Evolutionary conservation across 179 eudicot species (phyloP), one percentile per base, ranked within the genome.

Genomic region (Nepenthes alata): DNA sequence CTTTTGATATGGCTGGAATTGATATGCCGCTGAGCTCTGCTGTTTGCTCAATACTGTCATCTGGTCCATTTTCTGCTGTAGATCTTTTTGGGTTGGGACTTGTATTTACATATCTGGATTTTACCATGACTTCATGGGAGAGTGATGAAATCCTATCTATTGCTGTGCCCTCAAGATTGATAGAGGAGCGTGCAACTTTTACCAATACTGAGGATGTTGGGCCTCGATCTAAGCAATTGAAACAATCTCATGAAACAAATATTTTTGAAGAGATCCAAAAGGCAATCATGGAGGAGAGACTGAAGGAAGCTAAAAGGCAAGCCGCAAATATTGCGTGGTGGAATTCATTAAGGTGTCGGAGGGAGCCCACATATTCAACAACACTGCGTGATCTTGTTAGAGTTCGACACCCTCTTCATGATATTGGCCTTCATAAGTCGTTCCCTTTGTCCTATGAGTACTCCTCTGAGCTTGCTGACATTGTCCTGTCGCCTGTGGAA

Each of bases 91-190:
- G 77, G 44, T 72, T 91, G 61, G 97, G 97, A 53, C 75, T 94
- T 65, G 41, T 82, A 44, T 94, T 94, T 66, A 90, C 97, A 35
- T 82, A 83, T 74, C 75, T 84, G 60, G 99, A 94, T 69, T 85
- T 82, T 69, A 64, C 72, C 56, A 90, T 91, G 99, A 74, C 84
- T 67, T 90, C 97, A 47, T 94, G 99, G 99, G 99, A 94, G 76
- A 80, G 79, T 80, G 96, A 87, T 77, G 97, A 80, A 81, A 75
- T 80, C 63, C 84, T 83, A 73, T 81, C 91, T 65, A 83, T 94
- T 81, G 87, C 87, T 61, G 85, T 97, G 35, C 97, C 99, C 10
- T 75, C 97, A 66, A 78, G 74, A 61, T 78, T 87, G 75, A 94
- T 94, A 60, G 81, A 87, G 75, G 75, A 63, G 35, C 72, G 80